phyloP scores from a whole-genome alignment of 805 yeast species.

The Dipodascus geniculatus region DNA sequence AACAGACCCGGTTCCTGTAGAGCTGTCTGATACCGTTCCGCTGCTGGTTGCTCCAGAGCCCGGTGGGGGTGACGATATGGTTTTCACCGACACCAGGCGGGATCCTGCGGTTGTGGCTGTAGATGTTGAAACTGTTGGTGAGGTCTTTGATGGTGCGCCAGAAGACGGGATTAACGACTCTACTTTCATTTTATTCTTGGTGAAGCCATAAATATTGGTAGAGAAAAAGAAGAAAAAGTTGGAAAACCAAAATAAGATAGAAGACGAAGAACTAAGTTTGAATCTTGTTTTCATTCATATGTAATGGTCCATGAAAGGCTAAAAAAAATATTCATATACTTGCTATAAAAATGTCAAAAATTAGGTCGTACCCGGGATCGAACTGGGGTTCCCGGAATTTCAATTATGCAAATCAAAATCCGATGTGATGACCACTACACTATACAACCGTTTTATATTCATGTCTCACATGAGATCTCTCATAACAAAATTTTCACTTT shows the following conservation, averaged over 20 bases:
- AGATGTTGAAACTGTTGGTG: background rate
- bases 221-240: background rate
- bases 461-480: too few relatives aligned
- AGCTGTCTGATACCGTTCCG: background rate
- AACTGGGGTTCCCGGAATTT: conserved; percentile 1
- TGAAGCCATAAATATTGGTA: background rate
- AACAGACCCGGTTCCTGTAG: background rate
- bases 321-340: too few relatives aligned
- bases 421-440: conserved; percentile 1
- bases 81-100: background rate
- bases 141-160: too few relatives aligned
- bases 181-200: background rate
- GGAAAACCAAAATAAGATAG: background rate
- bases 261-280: background rate
- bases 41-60: background rate
- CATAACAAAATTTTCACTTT: too few relatives aligned
- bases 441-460: background rate
- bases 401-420: conserved; percentile 4
- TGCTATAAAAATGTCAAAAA: background rate
- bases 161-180: background rate
- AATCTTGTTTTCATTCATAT: background rate
- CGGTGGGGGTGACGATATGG: background rate
- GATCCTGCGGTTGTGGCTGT: background rate
- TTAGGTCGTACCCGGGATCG: conserved; percentile 2
- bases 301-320: background rate